Percentiles rank a stretch among this genome's conserved stretches.
These are phyloP conservation scores for Arctostaphylos glauca DNA, from an alignment of 148 eudicot genomes.

Conservation along the genomic window DNA sequence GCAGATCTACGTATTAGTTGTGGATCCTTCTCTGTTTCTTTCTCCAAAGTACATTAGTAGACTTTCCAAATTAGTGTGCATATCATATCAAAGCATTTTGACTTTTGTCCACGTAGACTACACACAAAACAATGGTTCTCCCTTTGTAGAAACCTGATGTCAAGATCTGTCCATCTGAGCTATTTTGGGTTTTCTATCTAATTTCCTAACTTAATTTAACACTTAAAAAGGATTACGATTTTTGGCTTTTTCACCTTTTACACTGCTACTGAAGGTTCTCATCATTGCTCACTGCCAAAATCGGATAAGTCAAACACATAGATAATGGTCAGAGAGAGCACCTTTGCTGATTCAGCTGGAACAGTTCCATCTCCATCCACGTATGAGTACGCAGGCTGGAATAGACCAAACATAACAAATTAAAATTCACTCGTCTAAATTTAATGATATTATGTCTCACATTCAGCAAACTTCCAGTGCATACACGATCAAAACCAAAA, in stretches of 20 bases:
- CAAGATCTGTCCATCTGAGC: background rate
- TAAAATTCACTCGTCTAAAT: background rate
- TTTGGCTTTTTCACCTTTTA: background rate
- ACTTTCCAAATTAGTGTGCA: background rate
- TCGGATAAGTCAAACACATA: background rate
- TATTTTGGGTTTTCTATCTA: no score
- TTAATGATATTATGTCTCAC: background rate
- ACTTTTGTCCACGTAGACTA: no score
- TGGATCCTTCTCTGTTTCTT: background rate
- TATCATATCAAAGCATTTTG: background rate
- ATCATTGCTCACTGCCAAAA: background rate
- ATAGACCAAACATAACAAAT: slow-evolving; percentile 7
- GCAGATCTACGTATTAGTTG: background rate
- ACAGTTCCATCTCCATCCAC: slow-evolving; percentile 98
- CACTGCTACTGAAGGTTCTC: background rate
- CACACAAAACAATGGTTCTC: background rate
- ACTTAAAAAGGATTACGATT: background rate
- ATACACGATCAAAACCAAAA: background rate
- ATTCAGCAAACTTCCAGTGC: background rate
- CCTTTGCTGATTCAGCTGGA: slow-evolving; percentile 81
- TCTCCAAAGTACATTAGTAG: background rate
- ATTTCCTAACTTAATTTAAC: background rate
- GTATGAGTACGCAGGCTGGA: slow-evolving; percentile 72
- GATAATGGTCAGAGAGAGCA: slow-evolving; percentile 18
- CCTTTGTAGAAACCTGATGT: background rate